Evolutionary conservation across 106 monocot species (phyloP).

Genomic region (Phalaenopsis equestris): DNA sequence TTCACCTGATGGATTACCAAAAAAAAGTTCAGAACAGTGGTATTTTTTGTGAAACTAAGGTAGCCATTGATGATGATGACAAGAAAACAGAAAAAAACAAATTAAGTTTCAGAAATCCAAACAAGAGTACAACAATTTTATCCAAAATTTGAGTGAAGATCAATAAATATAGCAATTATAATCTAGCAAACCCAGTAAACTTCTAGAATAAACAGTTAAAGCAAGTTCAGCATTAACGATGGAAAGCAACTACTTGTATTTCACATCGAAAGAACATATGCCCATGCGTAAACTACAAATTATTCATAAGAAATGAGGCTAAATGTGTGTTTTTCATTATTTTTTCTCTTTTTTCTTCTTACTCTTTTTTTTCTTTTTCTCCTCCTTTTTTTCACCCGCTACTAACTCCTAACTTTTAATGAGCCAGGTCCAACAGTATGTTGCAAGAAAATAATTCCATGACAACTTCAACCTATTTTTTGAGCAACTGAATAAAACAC

Average conservation of each 20-base stretch:
- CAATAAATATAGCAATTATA: background rate
- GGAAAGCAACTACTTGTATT: no score
- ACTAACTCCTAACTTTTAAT: background rate
- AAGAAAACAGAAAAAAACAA: background rate
- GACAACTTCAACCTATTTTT: background rate
- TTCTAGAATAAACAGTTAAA: background rate
- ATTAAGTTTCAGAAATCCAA: background rate
- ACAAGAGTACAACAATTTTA: background rate
- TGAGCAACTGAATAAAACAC: background rate
- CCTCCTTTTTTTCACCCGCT: background rate
- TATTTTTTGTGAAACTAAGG: background rate
- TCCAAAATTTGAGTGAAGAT: background rate
- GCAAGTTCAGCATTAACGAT: background rate
- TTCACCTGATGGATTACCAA: conserved; percentile 17
- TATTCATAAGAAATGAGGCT: background rate
- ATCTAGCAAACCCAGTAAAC: background rate
- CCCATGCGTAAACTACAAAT: background rate
- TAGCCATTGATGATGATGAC: background rate
- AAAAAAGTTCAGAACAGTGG: background rate
- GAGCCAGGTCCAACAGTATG: background rate
- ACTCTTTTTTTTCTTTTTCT: no score
- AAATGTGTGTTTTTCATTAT: background rate
- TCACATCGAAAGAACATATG: background rate
- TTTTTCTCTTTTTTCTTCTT: no score
- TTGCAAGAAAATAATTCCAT: background rate